A percentile compares a stretch with the other conserved stretches of the same genome.
Evolutionary conservation across 768 basidiomycete genomes (phyloP).

Genomic region (Trametes maxima): DNA sequence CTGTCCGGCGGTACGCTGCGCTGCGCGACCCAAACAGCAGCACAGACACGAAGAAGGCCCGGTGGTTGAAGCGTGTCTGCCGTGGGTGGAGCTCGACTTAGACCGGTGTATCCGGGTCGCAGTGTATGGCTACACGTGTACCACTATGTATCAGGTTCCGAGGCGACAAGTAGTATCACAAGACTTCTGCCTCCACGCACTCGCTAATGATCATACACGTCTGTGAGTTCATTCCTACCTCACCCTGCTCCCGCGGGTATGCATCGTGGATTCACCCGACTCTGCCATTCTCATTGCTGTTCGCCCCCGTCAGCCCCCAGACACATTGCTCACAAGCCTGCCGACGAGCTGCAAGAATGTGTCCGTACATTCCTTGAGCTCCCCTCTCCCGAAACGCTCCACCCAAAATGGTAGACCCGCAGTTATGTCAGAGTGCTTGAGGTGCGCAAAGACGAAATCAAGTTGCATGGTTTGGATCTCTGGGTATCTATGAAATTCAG

Average conservation of each 20-base stretch:
- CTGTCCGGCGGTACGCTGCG: conserved; percentile 44
- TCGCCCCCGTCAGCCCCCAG: neutral
- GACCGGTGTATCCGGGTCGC: neutral
- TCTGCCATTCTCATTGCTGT: no score
- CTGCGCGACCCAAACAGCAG: conserved; percentile 38
- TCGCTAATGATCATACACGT: no score
- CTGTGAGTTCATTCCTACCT: no score
- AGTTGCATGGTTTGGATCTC: conserved; percentile 15
- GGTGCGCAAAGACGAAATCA: conserved; percentile 1
- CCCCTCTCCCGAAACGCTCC: conserved; percentile 8
- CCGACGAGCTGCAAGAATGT: neutral
- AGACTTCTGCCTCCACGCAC: neutral
- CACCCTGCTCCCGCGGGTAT: no score
- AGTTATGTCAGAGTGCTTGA: conserved; percentile 1
- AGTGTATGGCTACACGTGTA: neutral
- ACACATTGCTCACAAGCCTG: neutral
- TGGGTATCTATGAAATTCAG: conserved; percentile 2
- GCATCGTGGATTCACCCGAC: no score
- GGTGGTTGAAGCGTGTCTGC: conserved; percentile 63
- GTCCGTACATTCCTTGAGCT: conserved; percentile 4
- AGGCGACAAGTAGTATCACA: no score
- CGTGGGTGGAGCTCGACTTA: conserved; percentile 37
- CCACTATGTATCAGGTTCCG: no score
- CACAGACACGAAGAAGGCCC: conserved; percentile 44
- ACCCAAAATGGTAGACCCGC: conserved; percentile 9